Percentiles rank a stretch among this genome's conserved stretches.
These are phyloP conservation scores for Apophysomyces trapeziformis DNA, from an alignment of 371 early-diverging fungal genomes.

Conservation along the genomic window DNA sequence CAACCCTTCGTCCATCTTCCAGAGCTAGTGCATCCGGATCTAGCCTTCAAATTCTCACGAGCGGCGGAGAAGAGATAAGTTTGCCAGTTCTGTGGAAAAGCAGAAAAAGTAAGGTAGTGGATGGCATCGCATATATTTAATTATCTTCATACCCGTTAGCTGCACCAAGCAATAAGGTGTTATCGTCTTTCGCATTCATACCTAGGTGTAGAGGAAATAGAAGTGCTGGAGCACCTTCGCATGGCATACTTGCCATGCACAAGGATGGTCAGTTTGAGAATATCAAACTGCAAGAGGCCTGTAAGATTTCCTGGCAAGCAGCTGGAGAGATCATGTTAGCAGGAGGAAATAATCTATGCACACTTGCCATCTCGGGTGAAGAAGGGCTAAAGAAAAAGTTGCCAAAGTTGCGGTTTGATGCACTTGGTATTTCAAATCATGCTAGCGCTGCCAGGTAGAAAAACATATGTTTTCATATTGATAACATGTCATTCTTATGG, in stretches of 20 bases:
- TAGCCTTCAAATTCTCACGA: conserved; percentile 15
- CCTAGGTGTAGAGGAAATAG: conserved; percentile 41
- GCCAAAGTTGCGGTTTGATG: neutral
- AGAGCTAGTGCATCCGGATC: conserved; percentile 11
- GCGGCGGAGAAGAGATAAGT: conserved; percentile 40
- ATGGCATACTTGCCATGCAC: conserved; percentile 57
- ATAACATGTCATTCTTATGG: too few species aligned
- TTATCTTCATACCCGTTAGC: neutral
- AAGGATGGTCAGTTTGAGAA: conserved; percentile 66
- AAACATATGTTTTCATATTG: neutral
- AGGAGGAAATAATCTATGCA: conserved; percentile 43
- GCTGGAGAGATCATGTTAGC: conserved; percentile 61
- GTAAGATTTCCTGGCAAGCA: conserved; percentile 67
- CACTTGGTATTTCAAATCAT: neutral
- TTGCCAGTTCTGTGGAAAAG: conserved; percentile 70
- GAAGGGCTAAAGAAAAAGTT: conserved; percentile 5
- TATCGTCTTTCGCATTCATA: conserved; percentile 60
- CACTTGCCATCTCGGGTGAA: conserved; percentile 8
- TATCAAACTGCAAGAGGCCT: conserved; percentile 63
- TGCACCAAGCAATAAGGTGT: conserved; percentile 7
- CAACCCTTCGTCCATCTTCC: neutral
- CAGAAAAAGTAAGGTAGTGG: conserved; percentile 55
- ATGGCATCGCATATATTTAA: neutral
- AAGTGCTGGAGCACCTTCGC: conserved; percentile 26
- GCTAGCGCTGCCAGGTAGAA: neutral